These are phyloP conservation scores for Camelina hispida DNA, from an alignment of 345 rosid species.

Conservation along the genomic window DNA sequence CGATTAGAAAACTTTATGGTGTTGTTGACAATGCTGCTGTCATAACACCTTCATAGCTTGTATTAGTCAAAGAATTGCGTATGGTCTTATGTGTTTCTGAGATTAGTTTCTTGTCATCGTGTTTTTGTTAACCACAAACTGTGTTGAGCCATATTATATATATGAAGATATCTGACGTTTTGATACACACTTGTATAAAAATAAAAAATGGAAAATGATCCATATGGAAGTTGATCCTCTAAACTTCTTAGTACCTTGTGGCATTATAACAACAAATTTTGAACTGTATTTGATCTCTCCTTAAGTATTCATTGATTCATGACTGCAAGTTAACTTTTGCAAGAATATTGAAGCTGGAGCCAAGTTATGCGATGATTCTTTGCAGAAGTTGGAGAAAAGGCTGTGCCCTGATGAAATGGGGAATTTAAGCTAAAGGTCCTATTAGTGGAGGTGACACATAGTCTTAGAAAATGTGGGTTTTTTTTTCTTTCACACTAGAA, in stretches of 20 bases:
- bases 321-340: background rate
- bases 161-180: conserved; percentile 24
- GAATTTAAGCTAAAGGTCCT: conserved; percentile 5
- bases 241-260: background rate
- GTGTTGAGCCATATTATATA: conserved; percentile 6
- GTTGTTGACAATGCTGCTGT: conserved; percentile 22
- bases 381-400: background rate
- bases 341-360: background rate
- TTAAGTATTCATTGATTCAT: background rate
- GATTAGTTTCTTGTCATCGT: conserved; percentile 26
- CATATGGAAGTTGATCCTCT: conserved; percentile 12
- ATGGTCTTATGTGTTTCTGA: conserved; percentile 22
- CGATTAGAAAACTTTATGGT: conserved; percentile 28
- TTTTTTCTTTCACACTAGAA: conserved; percentile 17
- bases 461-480: conserved; percentile 1
- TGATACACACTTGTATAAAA: background rate
- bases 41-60: conserved; percentile 8
- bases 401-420: conserved; percentile 1
- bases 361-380: background rate
- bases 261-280: background rate
- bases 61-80: conserved; percentile 5
- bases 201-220: background rate
- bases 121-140: conserved; percentile 27
- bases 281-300: conserved; percentile 22
- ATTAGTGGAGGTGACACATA: conserved; percentile 23